Percentiles rank a stretch among this genome's conserved stretches.
These are phyloP conservation scores for Lupinus albus DNA, from an alignment of 306 rosid species.

Conservation along the genomic window DNA sequence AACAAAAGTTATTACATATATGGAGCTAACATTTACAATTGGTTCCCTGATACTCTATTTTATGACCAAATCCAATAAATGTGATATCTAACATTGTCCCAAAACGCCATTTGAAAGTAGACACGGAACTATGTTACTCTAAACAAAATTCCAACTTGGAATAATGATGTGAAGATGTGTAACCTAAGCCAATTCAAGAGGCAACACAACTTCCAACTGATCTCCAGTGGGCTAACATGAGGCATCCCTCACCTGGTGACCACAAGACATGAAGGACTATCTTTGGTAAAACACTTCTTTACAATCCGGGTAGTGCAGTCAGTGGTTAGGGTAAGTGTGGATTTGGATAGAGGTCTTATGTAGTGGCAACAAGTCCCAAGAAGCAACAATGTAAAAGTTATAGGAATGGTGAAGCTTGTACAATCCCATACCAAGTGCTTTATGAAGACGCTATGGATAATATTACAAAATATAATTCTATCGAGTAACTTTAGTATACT, in stretches of 20 bases:
- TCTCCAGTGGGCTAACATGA: not conserved
- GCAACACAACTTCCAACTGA: slow-evolving; percentile 5
- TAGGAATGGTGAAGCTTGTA: slow-evolving; percentile 13
- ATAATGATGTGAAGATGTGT: not conserved
- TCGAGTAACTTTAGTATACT: slow-evolving; percentile 13
- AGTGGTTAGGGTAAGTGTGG: slow-evolving; percentile 1
- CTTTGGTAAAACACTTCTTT: slow-evolving; percentile 7
- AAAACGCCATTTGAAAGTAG: slow-evolving; percentile 13
- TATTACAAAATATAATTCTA: slow-evolving; percentile 19
- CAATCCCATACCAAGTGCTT: slow-evolving; percentile 6
- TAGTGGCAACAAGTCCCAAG: slow-evolving; percentile 25
- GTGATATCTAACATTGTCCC: slow-evolving; percentile 2
- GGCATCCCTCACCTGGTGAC: slow-evolving; percentile 3
- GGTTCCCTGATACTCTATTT: slow-evolving; percentile 19
- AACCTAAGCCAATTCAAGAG: slow-evolving; percentile 2
- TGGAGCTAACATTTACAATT: slow-evolving; percentile 26
- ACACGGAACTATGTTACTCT: slow-evolving; percentile 16
- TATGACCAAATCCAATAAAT: slow-evolving; percentile 20
- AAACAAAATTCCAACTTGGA: not conserved
- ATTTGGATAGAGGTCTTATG: slow-evolving; percentile 8
- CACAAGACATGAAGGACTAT: slow-evolving; percentile 4
- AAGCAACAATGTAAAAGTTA: not conserved
- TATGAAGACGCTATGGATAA: not conserved
- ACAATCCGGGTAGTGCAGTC: not conserved
- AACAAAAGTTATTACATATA: slow-evolving; percentile 8